These are phyloP conservation scores for Linderniella brevidens DNA, from an alignment of 257 asterid genomes.

Conservation along the genomic window DNA sequence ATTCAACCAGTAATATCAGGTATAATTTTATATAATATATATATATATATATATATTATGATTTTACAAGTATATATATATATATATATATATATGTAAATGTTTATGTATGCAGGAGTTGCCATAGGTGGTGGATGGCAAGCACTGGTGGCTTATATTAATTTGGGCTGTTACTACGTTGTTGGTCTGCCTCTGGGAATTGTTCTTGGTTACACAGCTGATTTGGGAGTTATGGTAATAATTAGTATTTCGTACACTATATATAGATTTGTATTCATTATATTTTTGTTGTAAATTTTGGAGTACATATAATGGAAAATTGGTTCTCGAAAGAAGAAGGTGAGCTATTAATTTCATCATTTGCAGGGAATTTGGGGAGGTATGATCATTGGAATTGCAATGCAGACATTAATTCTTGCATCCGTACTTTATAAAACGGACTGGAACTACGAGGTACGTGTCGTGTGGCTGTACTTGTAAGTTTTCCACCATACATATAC, in stretches of 20 bases:
- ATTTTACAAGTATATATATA: not conserved
- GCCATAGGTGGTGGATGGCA: slow-evolving; percentile 93
- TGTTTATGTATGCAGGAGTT: slow-evolving; percentile 33
- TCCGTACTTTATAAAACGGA: slow-evolving; percentile 34
- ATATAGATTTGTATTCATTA: not conserved
- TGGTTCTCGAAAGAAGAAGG: too few species aligned
- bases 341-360: too few species aligned
- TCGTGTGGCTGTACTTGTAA: too few species aligned
- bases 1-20: slow-evolving; percentile 74
- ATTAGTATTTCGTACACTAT: not conserved
- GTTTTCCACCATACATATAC: too few species aligned
- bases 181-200: slow-evolving; percentile 61
- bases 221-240: slow-evolving; percentile 45
- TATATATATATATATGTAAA: too few species aligned
- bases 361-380: slow-evolving; percentile 25
- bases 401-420: slow-evolving; percentile 30
- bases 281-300: too few species aligned
- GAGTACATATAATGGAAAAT: too few species aligned
- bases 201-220: slow-evolving; percentile 42
- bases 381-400: slow-evolving; percentile 34
- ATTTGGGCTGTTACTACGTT: slow-evolving; percentile 52
- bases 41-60: too few species aligned
- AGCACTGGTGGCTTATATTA: slow-evolving; percentile 62
- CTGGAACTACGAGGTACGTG: slow-evolving; percentile 12
- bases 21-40: not conserved